Base-by-base conservation (phyloP, 2,329 filamentous ascomycete genomes). In the Onygenales sp. region DNA sequence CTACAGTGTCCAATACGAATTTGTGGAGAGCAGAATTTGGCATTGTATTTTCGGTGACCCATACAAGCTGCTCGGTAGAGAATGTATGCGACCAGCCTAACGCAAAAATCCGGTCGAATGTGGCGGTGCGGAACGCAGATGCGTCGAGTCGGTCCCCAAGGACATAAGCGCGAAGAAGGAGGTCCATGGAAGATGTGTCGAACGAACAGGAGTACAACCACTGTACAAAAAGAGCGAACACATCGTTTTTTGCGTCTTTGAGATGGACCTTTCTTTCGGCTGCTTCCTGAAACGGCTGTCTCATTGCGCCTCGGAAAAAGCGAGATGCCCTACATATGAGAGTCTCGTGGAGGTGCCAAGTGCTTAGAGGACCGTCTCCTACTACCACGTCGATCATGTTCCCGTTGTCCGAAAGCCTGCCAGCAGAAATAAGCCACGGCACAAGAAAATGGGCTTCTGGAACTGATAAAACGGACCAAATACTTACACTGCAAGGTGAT, bases 181-280 rank as follows among this genome's bases (percentile, higher is more conserved):
- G 4, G 27, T 39, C 35, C 21, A 55, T 46, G 5, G 39, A 48
- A 3, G 32, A 14, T 17, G 33, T 32, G 21, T 27, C 8, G 43
- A 57, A 56, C 8, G 35, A 27, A 13, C 50, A 36, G 11, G 55
- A 42, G 33, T 57, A 59, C 11, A 57, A 42, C 54, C 57, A 56
- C 49, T 59, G 52, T 14, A 57, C 54, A 17, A 57, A 59, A 17
- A 56, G 47, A 2, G 50, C 17, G 21, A 56, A 58, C 10, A 52
- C 33, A 7, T 21, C 8, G 41, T 53, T 58, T 6, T 53, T 36
- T 14, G 52, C 55, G 21, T 52, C 50, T 21, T n/a, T n/a, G 10
- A 56, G 41, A 11, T 38, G 5, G 2, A 58, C 50, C 41, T 54
- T 54, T 17, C 45, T 53, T 10, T 56, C 17, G 4, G 11, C 46